A percentile compares a stretch with the other conserved stretches of the same genome.
Evolutionary conservation across 2,329 filamentous ascomycete genomes (phyloP).

Genomic region (Aureobasidium pullulans): DNA sequence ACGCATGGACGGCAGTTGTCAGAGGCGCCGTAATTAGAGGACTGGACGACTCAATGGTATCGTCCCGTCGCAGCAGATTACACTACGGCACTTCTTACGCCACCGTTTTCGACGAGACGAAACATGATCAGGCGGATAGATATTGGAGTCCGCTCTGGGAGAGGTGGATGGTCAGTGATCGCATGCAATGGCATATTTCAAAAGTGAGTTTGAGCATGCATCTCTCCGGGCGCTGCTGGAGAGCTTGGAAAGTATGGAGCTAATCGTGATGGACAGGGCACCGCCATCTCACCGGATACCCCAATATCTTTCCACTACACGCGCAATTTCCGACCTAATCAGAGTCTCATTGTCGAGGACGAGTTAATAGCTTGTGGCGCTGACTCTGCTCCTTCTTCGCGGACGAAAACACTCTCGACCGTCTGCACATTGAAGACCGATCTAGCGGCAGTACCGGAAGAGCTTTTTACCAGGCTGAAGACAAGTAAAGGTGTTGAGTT

Average conservation of each 20-base stretch:
- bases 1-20: slow-evolving; percentile 73
- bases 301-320: slow-evolving; percentile 81
- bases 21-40: slow-evolving; percentile 69
- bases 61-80: slow-evolving; percentile 65
- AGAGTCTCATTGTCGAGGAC: slow-evolving; percentile 63
- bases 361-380: slow-evolving; percentile 70
- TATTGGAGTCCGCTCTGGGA: slow-evolving; percentile 82
- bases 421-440: slow-evolving; percentile 79
- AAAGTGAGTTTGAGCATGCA: slow-evolving; percentile 35
- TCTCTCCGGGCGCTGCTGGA: too few species aligned
- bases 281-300: slow-evolving; percentile 63
- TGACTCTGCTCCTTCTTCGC: slow-evolving; percentile 54
- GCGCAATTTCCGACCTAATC: slow-evolving; percentile 71
- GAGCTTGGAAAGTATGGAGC: too few species aligned
- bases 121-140: slow-evolving; percentile 64
- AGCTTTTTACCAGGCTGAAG: slow-evolving; percentile 65
- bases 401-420: slow-evolving; percentile 50
- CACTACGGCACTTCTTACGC: slow-evolving; percentile 77
- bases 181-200: slow-evolving; percentile 82
- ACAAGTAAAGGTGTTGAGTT: slow-evolving; percentile 76
- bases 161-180: slow-evolving; percentile 75
- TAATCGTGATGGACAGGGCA: slow-evolving; percentile 40
- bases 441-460: slow-evolving; percentile 65
- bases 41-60: slow-evolving; percentile 74
- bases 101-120: slow-evolving; percentile 70